Base-by-base conservation (phyloP, 139 green algal species). In the Prasinococcaceae sp. region DNA sequence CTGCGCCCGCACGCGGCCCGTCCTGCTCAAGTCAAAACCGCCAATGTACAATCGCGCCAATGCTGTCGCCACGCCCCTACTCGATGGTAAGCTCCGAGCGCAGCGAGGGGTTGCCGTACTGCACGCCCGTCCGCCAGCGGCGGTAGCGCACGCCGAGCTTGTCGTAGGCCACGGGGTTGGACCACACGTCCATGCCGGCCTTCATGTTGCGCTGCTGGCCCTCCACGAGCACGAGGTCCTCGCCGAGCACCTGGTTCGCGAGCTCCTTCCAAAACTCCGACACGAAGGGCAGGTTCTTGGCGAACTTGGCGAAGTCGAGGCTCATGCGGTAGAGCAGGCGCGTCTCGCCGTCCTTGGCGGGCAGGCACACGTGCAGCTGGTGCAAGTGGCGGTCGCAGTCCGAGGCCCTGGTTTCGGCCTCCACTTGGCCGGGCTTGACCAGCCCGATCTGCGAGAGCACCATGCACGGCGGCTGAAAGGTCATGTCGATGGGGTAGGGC, bases 401-500 rank as follows among this genome's bases (percentile, higher is more conserved):
- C 10, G 33, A 40, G 33, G 33, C 33, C 83, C 84, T 26, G 63
- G 43, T 49, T 32, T 16, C 28, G 14, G 50, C 61, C 64, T 78
- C 65, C 6, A 96, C 80, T 67, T 94, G 76, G 55, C 90, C 90
- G 1, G 88, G 84, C 72, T 93, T 72, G 22, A 67, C 66, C 39
- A 97, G 66, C 26, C 90, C 90, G 47, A 98, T 95, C 14, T 69
- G 73, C 6, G 75, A 90, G 24, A 93, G 29, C 2, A 79, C 76
- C 59, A 93, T 83, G 73, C 86, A 95, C 2, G 90, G 90, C 26
- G 88, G 82, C 51, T 90, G 65, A 65, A 98, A 98, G 25, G 74
- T 70, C 90, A 98, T 98, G 59, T 90, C 71, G 38, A 98, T 98
- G 23, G 90, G 90, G 73, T 98, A 98, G 9, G 90, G 90, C 51